Base-by-base conservation (phyloP, 1,284 basidiomycete species). In the Fomitopsis palustris region DNA sequence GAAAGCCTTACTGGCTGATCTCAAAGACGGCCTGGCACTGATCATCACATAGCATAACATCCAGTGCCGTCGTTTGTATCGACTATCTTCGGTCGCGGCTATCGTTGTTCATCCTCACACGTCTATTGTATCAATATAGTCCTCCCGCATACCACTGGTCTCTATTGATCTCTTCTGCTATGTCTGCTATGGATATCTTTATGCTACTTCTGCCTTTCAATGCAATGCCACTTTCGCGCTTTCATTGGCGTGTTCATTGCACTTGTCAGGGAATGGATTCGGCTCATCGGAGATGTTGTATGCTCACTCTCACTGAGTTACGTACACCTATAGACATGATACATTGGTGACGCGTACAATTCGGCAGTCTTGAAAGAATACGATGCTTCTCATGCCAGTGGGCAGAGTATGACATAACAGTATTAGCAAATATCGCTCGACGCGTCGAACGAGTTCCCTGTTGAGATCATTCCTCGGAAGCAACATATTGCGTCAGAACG, bases 21-120 rank as follows among this genome's bases (percentile, higher is more conserved):
- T 84, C 23, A 73, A 82, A 61, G 73, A 77, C 55, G 82, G 81
- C 33, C 82, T 83, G 7, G 82, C 82, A 58, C 70, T 86, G 45
- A 77, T 86, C 62, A 78, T 87, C 66, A 82, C 80, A 25, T 85
- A 75, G 59, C 45, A 16, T 47, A 47, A 25, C 45, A 29, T 55
- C 21, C 53, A 52, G 17, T 53, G 59, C 54, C 33, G 53, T 33
- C 59, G 47, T 16, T 57, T 49, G 33, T 57, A 31, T 60, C 54
- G 43, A 57, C 38, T 56, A 53, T 53, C 35, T 27, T 52, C 31
- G 49, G 29, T 52, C 49, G 10, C 35, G 49, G 49, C 12, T 60
- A 57, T 49, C 45, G 45, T 10, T 51, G 12, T 35, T 19, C 29
- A 17, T 51, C 47, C 19, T n/a, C 31, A 14, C 25, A 29, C 31